Conservation (phyloP, 805 yeast genomes). For the Wickerhamomyces chaumierensis region DNA sequence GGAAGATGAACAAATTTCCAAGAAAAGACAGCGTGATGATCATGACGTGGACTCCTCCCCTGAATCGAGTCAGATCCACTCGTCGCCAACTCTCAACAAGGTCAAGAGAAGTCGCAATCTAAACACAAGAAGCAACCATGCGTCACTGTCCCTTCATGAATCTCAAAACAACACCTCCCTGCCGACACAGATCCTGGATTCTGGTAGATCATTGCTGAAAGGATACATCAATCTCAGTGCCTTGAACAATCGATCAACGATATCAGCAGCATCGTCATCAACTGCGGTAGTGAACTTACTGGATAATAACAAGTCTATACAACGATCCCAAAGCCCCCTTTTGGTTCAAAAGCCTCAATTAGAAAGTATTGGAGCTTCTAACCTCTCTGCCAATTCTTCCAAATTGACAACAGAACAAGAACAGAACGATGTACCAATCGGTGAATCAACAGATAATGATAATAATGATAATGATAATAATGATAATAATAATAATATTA, state of each 20-base stretch:
- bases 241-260: neutral
- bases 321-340: no score
- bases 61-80: neutral
- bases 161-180: neutral
- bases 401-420: no score
- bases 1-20: neutral
- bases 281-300: neutral
- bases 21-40: neutral
- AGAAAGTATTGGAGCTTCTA: neutral
- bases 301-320: neutral
- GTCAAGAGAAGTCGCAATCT: neutral
- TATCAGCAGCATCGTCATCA: neutral
- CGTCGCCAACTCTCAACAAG: neutral
- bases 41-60: neutral
- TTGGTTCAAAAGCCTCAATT: no score
- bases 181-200: neutral
- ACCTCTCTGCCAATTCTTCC: neutral
- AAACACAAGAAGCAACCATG: neutral
- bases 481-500: no score
- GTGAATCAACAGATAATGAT: conserved; percentile 7
- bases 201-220: neutral
- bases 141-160: neutral
- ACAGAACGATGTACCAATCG: neutral
- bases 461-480: no score
- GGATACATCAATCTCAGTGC: neutral